Evolutionary conservation across 2,329 filamentous ascomycete genomes (phyloP).

Genomic region (Ceratocystis papillata): DNA sequence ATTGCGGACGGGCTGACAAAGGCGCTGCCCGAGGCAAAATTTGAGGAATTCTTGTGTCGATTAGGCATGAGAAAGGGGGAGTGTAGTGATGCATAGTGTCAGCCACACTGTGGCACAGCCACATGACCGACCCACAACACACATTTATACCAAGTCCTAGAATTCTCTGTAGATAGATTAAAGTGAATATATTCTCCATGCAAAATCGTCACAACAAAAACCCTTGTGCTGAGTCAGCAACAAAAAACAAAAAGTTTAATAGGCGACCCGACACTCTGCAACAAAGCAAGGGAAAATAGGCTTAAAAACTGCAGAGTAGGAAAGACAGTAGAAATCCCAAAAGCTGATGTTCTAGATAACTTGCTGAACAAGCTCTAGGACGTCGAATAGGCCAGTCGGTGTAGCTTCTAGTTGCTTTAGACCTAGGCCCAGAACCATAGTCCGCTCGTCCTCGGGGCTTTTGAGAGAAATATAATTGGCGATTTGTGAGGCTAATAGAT

Average conservation of each 20-base stretch:
- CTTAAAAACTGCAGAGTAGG: not conserved
- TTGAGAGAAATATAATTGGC: constrained; percentile 66
- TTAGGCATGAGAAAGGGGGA: too few relatives aligned
- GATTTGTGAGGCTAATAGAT: constrained; percentile 81
- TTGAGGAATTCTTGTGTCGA: too few relatives aligned
- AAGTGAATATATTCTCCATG: too few relatives aligned
- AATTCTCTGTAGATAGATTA: too few relatives aligned
- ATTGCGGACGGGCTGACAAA: too few relatives aligned
- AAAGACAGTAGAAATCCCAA: not conserved
- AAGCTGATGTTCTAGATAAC: constrained; percentile 37
- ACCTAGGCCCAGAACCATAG: constrained; percentile 52
- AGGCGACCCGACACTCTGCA: not conserved
- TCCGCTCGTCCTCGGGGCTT: constrained; percentile 53
- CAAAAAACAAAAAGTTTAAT: not conserved
- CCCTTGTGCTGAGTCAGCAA: constrained; percentile 11
- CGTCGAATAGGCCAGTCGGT: constrained; percentile 51
- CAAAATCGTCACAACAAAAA: too few relatives aligned
- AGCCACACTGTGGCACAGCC: too few relatives aligned
- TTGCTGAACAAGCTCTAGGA: constrained; percentile 52
- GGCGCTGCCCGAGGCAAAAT: too few relatives aligned
- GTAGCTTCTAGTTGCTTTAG: constrained; percentile 41
- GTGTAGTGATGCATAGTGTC: too few relatives aligned
- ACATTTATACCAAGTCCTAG: too few relatives aligned
- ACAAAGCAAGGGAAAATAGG: not conserved
- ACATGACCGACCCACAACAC: too few relatives aligned